These are phyloP conservation scores for Penicillium samsonianum DNA, from an alignment of 495 filamentous ascomycete species.

Conservation along the genomic window DNA sequence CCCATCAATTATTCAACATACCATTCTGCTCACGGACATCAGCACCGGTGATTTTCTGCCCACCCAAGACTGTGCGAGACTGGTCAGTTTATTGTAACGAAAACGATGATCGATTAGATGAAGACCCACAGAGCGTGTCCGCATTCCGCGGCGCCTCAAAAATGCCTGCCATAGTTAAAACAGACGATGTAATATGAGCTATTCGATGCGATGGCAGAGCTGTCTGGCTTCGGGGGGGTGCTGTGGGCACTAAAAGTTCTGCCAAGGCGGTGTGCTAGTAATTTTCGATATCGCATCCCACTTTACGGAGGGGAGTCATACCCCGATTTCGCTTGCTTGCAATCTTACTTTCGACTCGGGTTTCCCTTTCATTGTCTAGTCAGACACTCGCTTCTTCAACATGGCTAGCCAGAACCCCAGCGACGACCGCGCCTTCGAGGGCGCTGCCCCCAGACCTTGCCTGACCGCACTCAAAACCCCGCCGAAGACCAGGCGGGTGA, in stretches of 20 bases:
- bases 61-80: conserved; percentile 72
- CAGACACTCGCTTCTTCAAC: conserved; percentile 27
- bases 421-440: conserved; percentile 29
- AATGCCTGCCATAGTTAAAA: conserved; percentile 72
- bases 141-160: conserved; percentile 86
- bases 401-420: conserved; percentile 45
- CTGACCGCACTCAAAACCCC: conserved; percentile 46
- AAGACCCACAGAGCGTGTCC: conserved; percentile 73
- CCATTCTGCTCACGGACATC: conserved; percentile 97
- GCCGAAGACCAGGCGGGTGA: conserved; percentile 48
- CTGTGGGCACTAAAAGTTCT: conserved; percentile 50
- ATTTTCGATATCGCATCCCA: conserved; percentile 43
- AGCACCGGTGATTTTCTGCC: conserved; percentile 89
- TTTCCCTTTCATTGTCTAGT: conserved; percentile 21
- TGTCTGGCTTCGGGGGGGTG: conserved; percentile 33
- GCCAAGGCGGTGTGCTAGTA: conserved; percentile 46
- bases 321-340: conserved; percentile 18
- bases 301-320: conserved; percentile 39
- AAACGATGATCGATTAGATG: not conserved
- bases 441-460: conserved; percentile 37
- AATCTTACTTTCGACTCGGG: conserved; percentile 24
- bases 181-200: conserved; percentile 25
- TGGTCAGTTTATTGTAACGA: conserved; percentile 26
- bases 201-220: conserved; percentile 37
- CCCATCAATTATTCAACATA: conserved; percentile 37